Evolutionary conservation across 441 rosid species (phyloP), one percentile per base, ranked within the genome.

Genomic region (Eutrema salsugineum): DNA sequence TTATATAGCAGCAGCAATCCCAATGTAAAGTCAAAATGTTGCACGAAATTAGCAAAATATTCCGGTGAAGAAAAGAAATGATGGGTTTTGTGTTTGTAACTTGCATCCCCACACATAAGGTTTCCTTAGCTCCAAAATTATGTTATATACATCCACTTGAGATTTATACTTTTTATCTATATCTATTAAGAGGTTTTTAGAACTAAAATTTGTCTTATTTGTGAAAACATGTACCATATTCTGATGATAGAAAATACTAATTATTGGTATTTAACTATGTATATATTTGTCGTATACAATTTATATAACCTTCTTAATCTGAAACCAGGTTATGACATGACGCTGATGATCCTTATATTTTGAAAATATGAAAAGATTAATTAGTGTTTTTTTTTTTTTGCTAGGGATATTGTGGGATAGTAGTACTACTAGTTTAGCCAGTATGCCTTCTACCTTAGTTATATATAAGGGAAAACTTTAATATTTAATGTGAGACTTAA

Each of bases 41-140:
- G 75, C 72, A 76, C 58, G 79, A 70, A 64, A 70, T 64, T 63
- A 64, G 76, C 72, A 76, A 76, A 76, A 64, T 70, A 70, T 70
- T 76, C 67, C 50, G 76, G 72, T 32, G 12, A 24, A 50, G 48
- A 12, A 58, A 70, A 70, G 27, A 70, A 49, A 57, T 49, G 71
- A 70, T 57, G 71, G 56, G 55, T 59, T 44, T 68, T 54, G 58
- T 68, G 44, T 76, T 32, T 69, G 66, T 55, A 46, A 63, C 66
- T 70, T 76, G 79, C 49, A 69, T 30, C 75, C 75, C 75, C 67
- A 63, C 79, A 70, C 56, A 69, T 39, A 59, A 17, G 54, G 22
- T 15, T 62, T 68, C 39, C 17, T 47, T 63, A 11, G 53, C 65
- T 66, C 32, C 53, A 53, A 75, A 54, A 75, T 38, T 30, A 53